A percentile compares a stretch with the other conserved stretches of the same genome.
These are phyloP conservation scores for Euphorbia corollata DNA, from an alignment of 441 rosid species.

Conservation along the genomic window DNA sequence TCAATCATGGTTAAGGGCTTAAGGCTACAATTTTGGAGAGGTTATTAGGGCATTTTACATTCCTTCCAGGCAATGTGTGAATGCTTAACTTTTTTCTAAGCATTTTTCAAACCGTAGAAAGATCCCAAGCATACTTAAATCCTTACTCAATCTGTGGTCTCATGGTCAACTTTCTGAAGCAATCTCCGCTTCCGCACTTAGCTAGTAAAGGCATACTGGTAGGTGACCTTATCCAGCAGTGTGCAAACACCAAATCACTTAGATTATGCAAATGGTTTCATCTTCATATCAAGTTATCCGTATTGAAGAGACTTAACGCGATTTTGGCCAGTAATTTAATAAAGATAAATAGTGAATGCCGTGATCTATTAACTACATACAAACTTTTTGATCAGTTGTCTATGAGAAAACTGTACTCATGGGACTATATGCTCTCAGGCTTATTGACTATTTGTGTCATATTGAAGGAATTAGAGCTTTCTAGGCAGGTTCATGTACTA, in stretches of 20 bases:
- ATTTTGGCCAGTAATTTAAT: slow-evolving; percentile 53
- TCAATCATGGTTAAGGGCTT: too few relatives aligned
- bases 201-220: slow-evolving; percentile 49
- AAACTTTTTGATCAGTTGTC: slow-evolving; percentile 63
- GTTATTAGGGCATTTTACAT: background rate
- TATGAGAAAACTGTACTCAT: slow-evolving; percentile 51
- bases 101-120: slow-evolving; percentile 24
- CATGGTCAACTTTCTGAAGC: slow-evolving; percentile 41
- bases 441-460: slow-evolving; percentile 56
- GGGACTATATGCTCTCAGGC: slow-evolving; percentile 67
- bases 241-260: slow-evolving; percentile 44
- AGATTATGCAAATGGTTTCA: slow-evolving; percentile 61
- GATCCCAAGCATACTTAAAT: slow-evolving; percentile 32
- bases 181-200: slow-evolving; percentile 43
- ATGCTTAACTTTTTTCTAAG: slow-evolving; percentile 3
- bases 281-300: slow-evolving; percentile 64
- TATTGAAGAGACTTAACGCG: slow-evolving; percentile 39
- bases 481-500: slow-evolving; percentile 74
- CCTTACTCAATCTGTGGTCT: slow-evolving; percentile 32
- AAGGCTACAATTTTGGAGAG: background rate
- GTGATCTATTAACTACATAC: slow-evolving; percentile 37
- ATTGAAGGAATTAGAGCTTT: slow-evolving; percentile 36
- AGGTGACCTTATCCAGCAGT: slow-evolving; percentile 35
- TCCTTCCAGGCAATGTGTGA: background rate
- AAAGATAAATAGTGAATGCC: slow-evolving; percentile 40